A percentile compares a stretch with the other conserved stretches of the same genome.
Evolutionary conservation across 2,329 filamentous ascomycete genomes (phyloP).

Genomic region (Neoascochyta sp.): DNA sequence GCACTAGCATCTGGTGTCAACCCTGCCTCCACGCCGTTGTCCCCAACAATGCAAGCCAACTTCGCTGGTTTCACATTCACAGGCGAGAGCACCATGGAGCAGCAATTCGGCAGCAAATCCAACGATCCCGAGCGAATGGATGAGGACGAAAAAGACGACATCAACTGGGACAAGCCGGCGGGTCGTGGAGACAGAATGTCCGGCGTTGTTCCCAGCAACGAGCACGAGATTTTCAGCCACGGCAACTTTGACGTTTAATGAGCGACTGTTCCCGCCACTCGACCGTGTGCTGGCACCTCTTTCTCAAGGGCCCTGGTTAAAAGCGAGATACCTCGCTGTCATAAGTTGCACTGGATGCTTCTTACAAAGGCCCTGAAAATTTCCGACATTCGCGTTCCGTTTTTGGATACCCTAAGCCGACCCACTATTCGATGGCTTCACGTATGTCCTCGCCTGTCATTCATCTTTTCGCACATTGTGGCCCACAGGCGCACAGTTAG

Average conservation of each 20-base stretch:
- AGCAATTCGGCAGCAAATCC: constrained; percentile 58
- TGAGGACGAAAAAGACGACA: constrained; percentile 42
- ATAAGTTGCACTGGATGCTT: constrained; percentile 8
- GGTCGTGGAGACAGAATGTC: constrained; percentile 50
- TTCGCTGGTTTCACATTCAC: constrained; percentile 99
- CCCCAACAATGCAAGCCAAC: constrained; percentile 93
- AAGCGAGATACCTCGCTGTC: too few species aligned
- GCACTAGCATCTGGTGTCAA: constrained; percentile 77
- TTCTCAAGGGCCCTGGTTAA: too few species aligned
- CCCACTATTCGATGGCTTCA: too few species aligned
- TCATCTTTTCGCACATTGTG: too few species aligned
- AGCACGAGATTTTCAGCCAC: constrained; percentile 49
- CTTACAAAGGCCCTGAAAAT: too few species aligned
- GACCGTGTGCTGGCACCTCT: too few species aligned
- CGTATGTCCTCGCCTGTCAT: too few species aligned
- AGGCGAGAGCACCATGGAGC: constrained; percentile 93
- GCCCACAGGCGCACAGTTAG: too few species aligned
- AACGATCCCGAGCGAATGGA: constrained; percentile 45
- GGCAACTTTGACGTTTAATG: constrained; percentile 38
- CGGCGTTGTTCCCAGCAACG: constrained; percentile 46
- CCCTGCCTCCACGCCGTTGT: constrained; percentile 84
- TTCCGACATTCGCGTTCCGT: too few species aligned
- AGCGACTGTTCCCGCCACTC: too few species aligned
- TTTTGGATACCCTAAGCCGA: constrained; percentile 31
- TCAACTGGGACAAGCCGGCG: constrained; percentile 41